A percentile compares a stretch with the other conserved stretches of the same genome.
These are phyloP conservation scores for Austroboletus olivaceoglutinosus DNA, from an alignment of 1,284 basidiomycete species.

Conservation along the genomic window DNA sequence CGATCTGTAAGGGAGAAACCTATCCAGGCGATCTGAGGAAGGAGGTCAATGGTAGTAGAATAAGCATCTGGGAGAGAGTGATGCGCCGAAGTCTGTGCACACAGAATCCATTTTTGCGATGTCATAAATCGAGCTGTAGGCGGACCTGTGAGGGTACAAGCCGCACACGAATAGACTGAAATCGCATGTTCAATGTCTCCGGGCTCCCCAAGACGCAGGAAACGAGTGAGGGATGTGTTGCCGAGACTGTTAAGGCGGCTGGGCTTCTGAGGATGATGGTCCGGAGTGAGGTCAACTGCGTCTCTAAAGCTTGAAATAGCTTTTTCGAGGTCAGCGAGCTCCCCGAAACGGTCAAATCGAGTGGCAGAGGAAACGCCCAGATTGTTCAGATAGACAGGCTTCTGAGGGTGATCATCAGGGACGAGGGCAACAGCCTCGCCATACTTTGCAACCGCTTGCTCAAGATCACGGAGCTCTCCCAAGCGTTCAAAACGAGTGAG, in stretches of 20 bases:
- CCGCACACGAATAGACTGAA: neutral
- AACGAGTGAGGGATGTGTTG: neutral
- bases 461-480: neutral
- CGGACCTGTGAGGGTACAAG: neutral
- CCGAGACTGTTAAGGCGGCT: neutral
- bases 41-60: neutral
- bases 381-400: neutral
- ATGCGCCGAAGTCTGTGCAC: neutral
- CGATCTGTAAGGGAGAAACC: neutral
- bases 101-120: neutral
- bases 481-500: neutral
- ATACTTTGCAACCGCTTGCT: neutral
- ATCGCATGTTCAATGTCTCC: neutral
- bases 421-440: neutral
- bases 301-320: neutral
- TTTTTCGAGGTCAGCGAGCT: neutral
- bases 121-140: neutral
- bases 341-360: neutral
- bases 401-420: neutral
- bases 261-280: neutral
- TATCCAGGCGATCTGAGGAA: neutral
- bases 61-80: neutral
- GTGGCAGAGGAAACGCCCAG: neutral
- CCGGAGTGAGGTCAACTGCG: neutral
- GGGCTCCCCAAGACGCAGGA: neutral